Conservation (phyloP, 2,329 filamentous ascomycete species). For the Sporothrix phasma region DNA sequence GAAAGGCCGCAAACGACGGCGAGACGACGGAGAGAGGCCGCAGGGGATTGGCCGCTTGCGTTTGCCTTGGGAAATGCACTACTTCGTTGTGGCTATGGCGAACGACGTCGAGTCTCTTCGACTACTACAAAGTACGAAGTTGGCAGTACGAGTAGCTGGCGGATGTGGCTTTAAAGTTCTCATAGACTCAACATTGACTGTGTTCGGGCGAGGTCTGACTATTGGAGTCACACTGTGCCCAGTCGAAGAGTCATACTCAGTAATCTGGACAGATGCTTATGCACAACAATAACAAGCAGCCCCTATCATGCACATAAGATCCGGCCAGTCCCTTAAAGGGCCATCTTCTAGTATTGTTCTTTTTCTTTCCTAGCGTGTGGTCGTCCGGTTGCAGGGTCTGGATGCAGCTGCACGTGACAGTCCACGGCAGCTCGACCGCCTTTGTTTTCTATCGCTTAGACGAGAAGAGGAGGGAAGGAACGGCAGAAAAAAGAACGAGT, state of each 20-base stretch:
- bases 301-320: neutral
- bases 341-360: neutral
- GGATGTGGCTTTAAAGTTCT: no score
- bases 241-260: neutral
- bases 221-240: neutral
- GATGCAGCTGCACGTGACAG: neutral
- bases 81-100: no score
- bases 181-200: neutral
- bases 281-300: neutral
- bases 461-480: neutral
- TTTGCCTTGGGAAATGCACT: neutral
- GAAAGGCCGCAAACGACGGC: neutral
- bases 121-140: no score
- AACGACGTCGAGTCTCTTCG: no score
- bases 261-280: neutral
- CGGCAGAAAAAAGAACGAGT: neutral
- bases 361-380: slow-evolving; percentile 5
- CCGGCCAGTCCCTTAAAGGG: neutral
- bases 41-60: neutral
- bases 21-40: neutral
- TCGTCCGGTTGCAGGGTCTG: neutral
- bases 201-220: neutral
- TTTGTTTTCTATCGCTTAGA: neutral
- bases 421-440: neutral
- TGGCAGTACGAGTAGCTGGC: no score